Percentiles rank a stretch among this genome's conserved stretches.
Evolutionary conservation across 129 eudicot genomes (phyloP).

Genomic region (Saussurea involucrata): DNA sequence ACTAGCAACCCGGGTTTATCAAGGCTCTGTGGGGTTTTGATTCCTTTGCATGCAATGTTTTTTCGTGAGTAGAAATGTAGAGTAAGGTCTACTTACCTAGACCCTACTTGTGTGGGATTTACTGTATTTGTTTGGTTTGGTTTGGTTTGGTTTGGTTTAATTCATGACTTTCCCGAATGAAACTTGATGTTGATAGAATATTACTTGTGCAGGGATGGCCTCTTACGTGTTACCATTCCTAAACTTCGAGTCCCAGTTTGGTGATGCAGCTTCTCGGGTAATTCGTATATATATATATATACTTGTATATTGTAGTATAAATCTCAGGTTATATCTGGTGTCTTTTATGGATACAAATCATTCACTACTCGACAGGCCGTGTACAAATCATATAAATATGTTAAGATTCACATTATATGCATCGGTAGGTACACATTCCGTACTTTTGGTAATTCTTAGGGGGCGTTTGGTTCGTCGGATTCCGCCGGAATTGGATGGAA

Average conservation of each 20-base stretch:
- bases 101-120: background rate
- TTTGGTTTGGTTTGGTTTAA: background rate
- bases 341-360: background rate
- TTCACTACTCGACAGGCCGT: background rate
- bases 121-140: too few species aligned
- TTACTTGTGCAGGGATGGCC: slow-evolving; percentile 34
- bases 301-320: slow-evolving; percentile 30
- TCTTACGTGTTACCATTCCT: slow-evolving; percentile 24
- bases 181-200: background rate
- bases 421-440: background rate
- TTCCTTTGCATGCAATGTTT: background rate
- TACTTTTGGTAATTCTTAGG: background rate
- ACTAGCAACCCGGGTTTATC: background rate
- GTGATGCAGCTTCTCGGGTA: slow-evolving; percentile 26
- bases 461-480: too few species aligned
- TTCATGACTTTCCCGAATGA: background rate
- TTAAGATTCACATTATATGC: background rate
- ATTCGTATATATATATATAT: slow-evolving; percentile 9
- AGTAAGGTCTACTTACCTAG: background rate
- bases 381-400: slow-evolving; percentile 4
- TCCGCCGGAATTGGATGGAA: too few species aligned
- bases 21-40: background rate
- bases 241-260: slow-evolving; percentile 29
- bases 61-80: background rate
- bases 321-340: slow-evolving; percentile 8